phyloP scores from a whole-genome alignment of 305 asterid species.

The Nicotiana rustica region DNA sequence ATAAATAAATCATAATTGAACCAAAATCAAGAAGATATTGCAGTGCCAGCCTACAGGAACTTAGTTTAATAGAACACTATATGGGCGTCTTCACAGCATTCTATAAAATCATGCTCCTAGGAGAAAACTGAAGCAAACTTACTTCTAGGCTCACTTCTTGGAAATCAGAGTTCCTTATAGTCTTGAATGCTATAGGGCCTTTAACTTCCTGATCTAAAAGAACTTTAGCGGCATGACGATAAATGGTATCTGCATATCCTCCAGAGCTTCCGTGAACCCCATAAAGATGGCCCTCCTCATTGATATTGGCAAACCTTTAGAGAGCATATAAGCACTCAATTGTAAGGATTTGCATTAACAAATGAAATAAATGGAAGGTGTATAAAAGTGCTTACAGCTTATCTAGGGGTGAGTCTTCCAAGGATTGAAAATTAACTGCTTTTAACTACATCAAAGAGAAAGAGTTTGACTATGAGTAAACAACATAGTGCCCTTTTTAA shows the following conservation, averaged over 20 bases:
- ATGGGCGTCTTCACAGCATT: neutral
- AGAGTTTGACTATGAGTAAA: neutral
- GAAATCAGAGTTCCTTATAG: constrained; percentile 84
- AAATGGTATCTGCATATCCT: constrained; percentile 90
- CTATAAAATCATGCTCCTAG: neutral
- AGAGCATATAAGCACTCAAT: constrained; percentile 30
- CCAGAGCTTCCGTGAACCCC: constrained; percentile 93
- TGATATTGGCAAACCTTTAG: constrained; percentile 72
- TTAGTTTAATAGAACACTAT: neutral
- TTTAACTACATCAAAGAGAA: constrained; percentile 62
- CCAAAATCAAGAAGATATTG: constrained; percentile 9
- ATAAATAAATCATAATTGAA: constrained; percentile 14
- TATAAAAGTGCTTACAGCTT: constrained; percentile 61
- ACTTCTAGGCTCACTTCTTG: constrained; percentile 88
- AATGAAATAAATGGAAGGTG: constrained; percentile 27
- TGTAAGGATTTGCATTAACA: constrained; percentile 7
- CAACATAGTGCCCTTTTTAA: neutral
- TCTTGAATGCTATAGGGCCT: constrained; percentile 79
- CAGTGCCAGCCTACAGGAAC: neutral
- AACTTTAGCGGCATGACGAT: constrained; percentile 75
- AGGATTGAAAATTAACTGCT: constrained; percentile 64
- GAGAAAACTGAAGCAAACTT: constrained; percentile 44
- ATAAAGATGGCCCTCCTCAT: constrained; percentile 67
- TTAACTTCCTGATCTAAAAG: constrained; percentile 68
- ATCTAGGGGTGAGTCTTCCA: constrained; percentile 91